Evolutionary conservation across 352 stramenopile genomes (phyloP).

Genomic region (Globisporangium iwayamae): DNA sequence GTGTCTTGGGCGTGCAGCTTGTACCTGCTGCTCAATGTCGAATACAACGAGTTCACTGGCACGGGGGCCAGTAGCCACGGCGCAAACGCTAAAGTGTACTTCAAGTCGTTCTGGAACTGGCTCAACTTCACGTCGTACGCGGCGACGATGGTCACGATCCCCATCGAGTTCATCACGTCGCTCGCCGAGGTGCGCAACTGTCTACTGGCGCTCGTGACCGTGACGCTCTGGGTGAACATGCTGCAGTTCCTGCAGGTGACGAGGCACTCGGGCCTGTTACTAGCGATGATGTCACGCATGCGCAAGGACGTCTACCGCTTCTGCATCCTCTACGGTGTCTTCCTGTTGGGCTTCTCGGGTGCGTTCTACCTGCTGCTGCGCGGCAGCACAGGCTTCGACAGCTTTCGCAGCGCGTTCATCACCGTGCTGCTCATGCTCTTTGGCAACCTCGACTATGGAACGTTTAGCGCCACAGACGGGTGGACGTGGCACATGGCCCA

Average conservation of each 20-base stretch:
- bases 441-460: slow-evolving; percentile 37
- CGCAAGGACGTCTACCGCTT: slow-evolving; percentile 66
- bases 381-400: slow-evolving; percentile 50
- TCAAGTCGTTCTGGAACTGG: slow-evolving; percentile 59
- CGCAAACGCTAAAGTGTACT: slow-evolving; percentile 37
- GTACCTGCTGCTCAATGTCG: slow-evolving; percentile 49
- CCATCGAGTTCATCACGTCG: slow-evolving; percentile 42
- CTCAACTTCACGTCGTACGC: slow-evolving; percentile 55
- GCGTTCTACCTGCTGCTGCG: slow-evolving; percentile 73
- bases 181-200: slow-evolving; percentile 36
- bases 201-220: slow-evolving; percentile 47
- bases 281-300: slow-evolving; percentile 79
- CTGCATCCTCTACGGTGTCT: slow-evolving; percentile 65
- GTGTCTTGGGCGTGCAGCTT: slow-evolving; percentile 51
- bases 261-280: slow-evolving; percentile 50
- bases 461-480: slow-evolving; percentile 7
- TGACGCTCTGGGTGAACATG: slow-evolving; percentile 68
- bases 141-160: slow-evolving; percentile 46
- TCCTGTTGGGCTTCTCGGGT: slow-evolving; percentile 64
- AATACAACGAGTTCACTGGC: slow-evolving; percentile 38
- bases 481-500: slow-evolving; percentile 19
- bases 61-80: slow-evolving; percentile 12
- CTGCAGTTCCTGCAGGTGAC: slow-evolving; percentile 72
- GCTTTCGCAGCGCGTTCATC: slow-evolving; percentile 54
- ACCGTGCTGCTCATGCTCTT: slow-evolving; percentile 77